Percentiles rank a stretch among this genome's conserved stretches.
Conservation (phyloP, 805 yeast genomes). For the Dipodascopsis uninucleata region DNA sequence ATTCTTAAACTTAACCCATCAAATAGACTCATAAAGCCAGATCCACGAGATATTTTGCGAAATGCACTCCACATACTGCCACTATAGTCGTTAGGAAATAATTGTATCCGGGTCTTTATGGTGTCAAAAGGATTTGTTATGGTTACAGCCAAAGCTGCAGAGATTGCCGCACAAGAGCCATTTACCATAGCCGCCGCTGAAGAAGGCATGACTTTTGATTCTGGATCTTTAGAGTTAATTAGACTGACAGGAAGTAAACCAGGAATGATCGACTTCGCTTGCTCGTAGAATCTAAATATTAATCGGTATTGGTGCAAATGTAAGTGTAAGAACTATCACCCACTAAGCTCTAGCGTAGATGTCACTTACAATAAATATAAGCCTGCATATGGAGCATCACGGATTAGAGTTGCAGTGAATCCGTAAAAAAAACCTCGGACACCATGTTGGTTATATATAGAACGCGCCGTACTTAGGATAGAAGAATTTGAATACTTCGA, state of each 20-base stretch:
- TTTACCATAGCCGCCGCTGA: slow-evolving; percentile 58
- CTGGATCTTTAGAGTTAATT: slow-evolving; percentile 1
- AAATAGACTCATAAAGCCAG: slow-evolving; percentile 56
- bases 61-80: slow-evolving; percentile 42
- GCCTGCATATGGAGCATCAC: slow-evolving; percentile 98
- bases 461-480: slow-evolving; percentile 54
- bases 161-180: slow-evolving; percentile 66
- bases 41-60: slow-evolving; percentile 42
- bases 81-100: slow-evolving; percentile 50
- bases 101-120: slow-evolving; percentile 85
- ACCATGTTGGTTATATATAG: slow-evolving; percentile 54
- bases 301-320: no score
- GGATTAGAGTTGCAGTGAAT: slow-evolving; percentile 74
- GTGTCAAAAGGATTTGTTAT: slow-evolving; percentile 95
- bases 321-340: not conserved
- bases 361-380: slow-evolving; percentile 57
- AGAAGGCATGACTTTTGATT: slow-evolving; percentile 20
- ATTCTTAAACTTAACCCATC: slow-evolving; percentile 81
- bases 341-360: not conserved
- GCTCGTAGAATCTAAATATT: slow-evolving; percentile 60
- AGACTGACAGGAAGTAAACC: slow-evolving; percentile 26
- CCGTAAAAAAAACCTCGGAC: slow-evolving; percentile 78
- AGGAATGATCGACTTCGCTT: slow-evolving; percentile 59
- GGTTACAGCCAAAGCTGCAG: slow-evolving; percentile 78
- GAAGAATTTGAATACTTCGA: slow-evolving; percentile 67